These are phyloP conservation scores for Cucurbita maxima DNA, from an alignment of 306 rosid genomes.

Conservation along the genomic window DNA sequence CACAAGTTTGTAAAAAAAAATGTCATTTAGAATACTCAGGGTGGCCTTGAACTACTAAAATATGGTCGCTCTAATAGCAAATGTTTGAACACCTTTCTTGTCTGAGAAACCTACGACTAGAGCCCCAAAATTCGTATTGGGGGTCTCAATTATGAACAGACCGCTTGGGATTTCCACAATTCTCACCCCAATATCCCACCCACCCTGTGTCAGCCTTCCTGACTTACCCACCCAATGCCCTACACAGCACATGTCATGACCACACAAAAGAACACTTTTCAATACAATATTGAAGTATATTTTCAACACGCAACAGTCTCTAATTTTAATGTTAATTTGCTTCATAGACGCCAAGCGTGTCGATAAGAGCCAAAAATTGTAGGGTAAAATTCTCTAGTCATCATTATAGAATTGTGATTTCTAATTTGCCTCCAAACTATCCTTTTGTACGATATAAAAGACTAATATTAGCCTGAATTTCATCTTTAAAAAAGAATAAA, in stretches of 20 bases:
- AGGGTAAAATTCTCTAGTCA: neutral
- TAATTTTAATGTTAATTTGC: neutral
- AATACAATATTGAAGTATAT: neutral
- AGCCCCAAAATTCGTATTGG: slow-evolving; percentile 62
- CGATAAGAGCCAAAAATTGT: neutral
- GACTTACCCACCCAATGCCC: slow-evolving; percentile 61
- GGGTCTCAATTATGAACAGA: slow-evolving; percentile 38
- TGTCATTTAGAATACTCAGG: slow-evolving; percentile 57
- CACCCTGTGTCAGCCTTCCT: slow-evolving; percentile 36
- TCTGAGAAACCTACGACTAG: slow-evolving; percentile 45
- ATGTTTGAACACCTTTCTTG: slow-evolving; percentile 58
- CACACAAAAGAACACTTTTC: neutral
- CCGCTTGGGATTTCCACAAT: slow-evolving; percentile 11
- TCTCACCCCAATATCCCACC: slow-evolving; percentile 9
- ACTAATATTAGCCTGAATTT: neutral
- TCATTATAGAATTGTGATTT: no score
- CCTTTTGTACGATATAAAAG: neutral
- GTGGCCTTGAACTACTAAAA: slow-evolving; percentile 66
- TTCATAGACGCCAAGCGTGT: neutral
- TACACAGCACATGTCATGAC: slow-evolving; percentile 34
- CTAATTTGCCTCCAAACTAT: neutral
- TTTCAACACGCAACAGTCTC: neutral
- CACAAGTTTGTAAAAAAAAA: slow-evolving; percentile 33
- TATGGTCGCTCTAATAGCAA: slow-evolving; percentile 30
- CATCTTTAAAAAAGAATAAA: neutral